A percentile compares a stretch with the other conserved stretches of the same genome.
phyloP scores from a whole-genome alignment of 192 early-diverging fungal species.

The Phlyctochytrium planicorne region DNA sequence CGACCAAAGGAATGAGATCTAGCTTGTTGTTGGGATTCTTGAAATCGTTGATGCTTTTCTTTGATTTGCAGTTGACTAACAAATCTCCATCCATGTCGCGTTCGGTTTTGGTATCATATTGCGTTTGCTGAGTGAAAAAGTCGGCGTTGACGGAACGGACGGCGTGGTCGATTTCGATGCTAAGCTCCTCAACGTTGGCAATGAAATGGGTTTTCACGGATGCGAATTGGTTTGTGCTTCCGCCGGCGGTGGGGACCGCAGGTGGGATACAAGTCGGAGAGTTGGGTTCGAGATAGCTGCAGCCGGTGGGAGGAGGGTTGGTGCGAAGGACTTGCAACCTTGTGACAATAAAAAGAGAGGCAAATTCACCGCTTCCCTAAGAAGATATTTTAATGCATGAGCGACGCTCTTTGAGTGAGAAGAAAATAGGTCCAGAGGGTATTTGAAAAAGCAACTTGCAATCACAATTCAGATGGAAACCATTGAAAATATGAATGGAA shows the following conservation, averaged over 20 bases:
- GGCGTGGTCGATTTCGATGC: constrained; percentile 28
- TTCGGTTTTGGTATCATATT: too few species aligned
- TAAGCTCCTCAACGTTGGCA: constrained; percentile 35
- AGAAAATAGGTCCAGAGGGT: too few species aligned
- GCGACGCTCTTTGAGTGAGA: too few species aligned
- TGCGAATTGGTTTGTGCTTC: constrained; percentile 12
- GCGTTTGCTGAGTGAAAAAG: too few species aligned
- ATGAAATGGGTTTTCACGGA: constrained; percentile 25
- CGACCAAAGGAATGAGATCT: too few species aligned
- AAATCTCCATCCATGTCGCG: not conserved
- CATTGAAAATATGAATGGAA: too few species aligned
- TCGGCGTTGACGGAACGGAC: too few species aligned
- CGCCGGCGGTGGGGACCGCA: constrained; percentile 7
- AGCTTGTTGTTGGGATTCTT: not conserved
- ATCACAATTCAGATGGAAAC: too few species aligned
- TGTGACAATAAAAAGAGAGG: constrained; percentile 38
- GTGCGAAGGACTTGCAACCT: constrained; percentile 24
- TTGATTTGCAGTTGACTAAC: not conserved
- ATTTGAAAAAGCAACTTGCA: too few species aligned
- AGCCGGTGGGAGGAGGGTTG: constrained; percentile 11
- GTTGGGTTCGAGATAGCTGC: constrained; percentile 16
- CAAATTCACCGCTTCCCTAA: constrained; percentile 19
- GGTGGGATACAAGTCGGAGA: constrained; percentile 7
- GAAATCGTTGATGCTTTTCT: not conserved
- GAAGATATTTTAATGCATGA: too few species aligned